Conservation (phyloP, 495 filamentous ascomycete genomes). For the Tetracladium setigerum region DNA sequence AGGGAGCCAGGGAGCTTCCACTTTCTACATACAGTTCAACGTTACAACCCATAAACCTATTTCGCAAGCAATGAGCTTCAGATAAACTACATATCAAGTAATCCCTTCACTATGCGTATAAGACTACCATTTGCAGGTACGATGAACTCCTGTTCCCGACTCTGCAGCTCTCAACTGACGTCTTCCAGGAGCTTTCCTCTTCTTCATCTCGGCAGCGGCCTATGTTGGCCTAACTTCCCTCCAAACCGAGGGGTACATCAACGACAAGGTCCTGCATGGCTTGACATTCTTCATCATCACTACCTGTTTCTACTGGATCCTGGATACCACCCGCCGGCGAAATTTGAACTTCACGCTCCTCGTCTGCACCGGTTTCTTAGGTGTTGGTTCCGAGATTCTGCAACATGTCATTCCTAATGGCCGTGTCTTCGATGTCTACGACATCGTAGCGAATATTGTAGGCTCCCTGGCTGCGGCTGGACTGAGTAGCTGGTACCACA, state of each 20-base stretch:
- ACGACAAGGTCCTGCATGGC: conserved; percentile 89
- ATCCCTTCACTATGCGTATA: conserved; percentile 50
- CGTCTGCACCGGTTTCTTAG: conserved; percentile 64
- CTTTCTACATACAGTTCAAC: no score
- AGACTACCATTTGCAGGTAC: conserved; percentile 66
- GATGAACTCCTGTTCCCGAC: background rate
- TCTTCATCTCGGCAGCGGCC: conserved; percentile 65
- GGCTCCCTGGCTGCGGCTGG: conserved; percentile 66
- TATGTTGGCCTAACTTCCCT: conserved; percentile 69
- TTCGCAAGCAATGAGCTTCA: no score
- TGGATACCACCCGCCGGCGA: conserved; percentile 82
- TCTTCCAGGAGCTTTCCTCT: conserved; percentile 61
- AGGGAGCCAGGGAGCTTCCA: no score
- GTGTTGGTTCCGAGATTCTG: conserved; percentile 77
- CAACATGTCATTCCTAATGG: conserved; percentile 77
- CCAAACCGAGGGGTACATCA: conserved; percentile 44
- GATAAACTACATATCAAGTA: no score
- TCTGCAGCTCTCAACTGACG: conserved; percentile 2
- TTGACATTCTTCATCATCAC: conserved; percentile 87
- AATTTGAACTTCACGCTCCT: conserved; percentile 78
- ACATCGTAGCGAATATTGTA: conserved; percentile 81
- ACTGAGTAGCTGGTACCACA: conserved; percentile 84
- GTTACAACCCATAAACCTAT: no score
- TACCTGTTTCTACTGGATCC: conserved; percentile 88
- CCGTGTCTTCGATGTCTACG: conserved; percentile 74